Conservation (phyloP, 176 grass and related monocot genomes). For the Triticum aestivum region DNA sequence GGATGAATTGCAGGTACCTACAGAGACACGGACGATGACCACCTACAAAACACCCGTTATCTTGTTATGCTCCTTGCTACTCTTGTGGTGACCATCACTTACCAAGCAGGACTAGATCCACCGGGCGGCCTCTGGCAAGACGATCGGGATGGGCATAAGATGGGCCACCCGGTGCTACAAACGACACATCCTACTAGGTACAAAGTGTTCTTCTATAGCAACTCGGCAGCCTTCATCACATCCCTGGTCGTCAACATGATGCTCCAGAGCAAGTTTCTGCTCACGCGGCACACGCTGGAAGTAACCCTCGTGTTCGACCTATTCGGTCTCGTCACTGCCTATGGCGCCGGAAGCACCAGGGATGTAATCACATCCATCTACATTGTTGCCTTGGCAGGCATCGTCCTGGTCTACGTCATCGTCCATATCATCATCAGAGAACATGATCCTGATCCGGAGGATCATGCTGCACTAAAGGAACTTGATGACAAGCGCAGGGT, state of each 20-base stretch:
- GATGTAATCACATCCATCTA: too few relatives aligned
- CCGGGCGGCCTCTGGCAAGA: too few relatives aligned
- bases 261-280: neutral
- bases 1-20: neutral
- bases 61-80: too few relatives aligned
- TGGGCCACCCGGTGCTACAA: conserved; percentile 10
- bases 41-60: too few relatives aligned
- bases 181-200: neutral
- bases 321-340: conserved; percentile 35
- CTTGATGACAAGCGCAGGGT: neutral
- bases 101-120: conserved; percentile 20
- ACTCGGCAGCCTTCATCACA: too few relatives aligned
- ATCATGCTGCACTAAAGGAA: too few relatives aligned
- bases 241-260: too few relatives aligned
- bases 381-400: too few relatives aligned
- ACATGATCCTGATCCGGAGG: too few relatives aligned
- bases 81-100: conserved; percentile 28
- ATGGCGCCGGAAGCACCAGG: neutral
- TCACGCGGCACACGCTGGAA: neutral
- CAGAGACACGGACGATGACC: too few relatives aligned
- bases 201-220: too few relatives aligned
- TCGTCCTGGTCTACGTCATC: neutral
- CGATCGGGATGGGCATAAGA: neutral
- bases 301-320: conserved; percentile 13
- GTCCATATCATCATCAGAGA: neutral